These are phyloP conservation scores for Fusarium lateritium DNA, from an alignment of 2,329 filamentous ascomycete genomes.

Conservation along the genomic window DNA sequence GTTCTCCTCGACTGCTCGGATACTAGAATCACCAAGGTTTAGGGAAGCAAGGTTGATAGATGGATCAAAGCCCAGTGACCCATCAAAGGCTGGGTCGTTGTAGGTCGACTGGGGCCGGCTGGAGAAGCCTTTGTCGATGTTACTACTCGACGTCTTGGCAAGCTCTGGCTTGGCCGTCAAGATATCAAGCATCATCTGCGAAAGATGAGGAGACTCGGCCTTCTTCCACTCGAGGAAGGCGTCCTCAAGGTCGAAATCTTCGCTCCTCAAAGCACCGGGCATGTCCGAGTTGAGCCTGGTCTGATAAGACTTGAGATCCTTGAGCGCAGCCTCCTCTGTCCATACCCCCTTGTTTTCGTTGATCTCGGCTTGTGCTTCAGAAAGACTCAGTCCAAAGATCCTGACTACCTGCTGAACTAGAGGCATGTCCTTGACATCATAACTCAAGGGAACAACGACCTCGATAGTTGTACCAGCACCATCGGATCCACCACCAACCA, in stretches of 20 bases:
- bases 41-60: slow-evolving; percentile 77
- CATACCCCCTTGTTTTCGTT: slow-evolving; percentile 84
- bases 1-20: slow-evolving; percentile 71
- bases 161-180: slow-evolving; percentile 88
- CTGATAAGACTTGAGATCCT: slow-evolving; percentile 94
- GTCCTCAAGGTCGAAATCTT: slow-evolving; percentile 93
- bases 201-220: slow-evolving; percentile 87
- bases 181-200: slow-evolving; percentile 94
- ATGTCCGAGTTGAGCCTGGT: slow-evolving; percentile 87
- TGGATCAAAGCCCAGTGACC: slow-evolving; percentile 70
- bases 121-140: slow-evolving; percentile 70
- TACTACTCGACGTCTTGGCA: slow-evolving; percentile 79
- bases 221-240: slow-evolving; percentile 93
- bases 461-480: slow-evolving; percentile 73
- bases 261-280: slow-evolving; percentile 80
- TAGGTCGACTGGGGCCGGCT: slow-evolving; percentile 64
- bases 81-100: slow-evolving; percentile 66
- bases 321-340: slow-evolving; percentile 92
- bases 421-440: slow-evolving; percentile 97
- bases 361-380: slow-evolving; percentile 89
- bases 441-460: slow-evolving; percentile 84
- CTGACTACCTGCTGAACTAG: slow-evolving; percentile 89
- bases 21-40: slow-evolving; percentile 70
- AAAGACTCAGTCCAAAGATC: slow-evolving; percentile 85
- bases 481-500: slow-evolving; percentile 61